phyloP scores from a whole-genome alignment of 768 basidiomycete species.

The Rhodotorula kratochvilovae region DNA sequence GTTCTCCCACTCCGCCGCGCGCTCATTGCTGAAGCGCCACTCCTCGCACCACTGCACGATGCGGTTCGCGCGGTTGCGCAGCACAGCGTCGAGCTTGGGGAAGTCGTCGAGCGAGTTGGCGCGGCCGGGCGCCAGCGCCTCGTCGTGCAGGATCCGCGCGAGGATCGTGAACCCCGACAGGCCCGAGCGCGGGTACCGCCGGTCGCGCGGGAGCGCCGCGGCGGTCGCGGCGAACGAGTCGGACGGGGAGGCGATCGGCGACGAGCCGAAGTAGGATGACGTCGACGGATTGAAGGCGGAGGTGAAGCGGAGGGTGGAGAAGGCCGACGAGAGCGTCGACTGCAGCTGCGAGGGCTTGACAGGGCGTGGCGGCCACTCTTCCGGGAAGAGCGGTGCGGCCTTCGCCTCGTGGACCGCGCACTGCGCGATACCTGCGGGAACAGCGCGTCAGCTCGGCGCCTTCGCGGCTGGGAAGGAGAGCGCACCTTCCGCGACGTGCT shows the following conservation, averaged over 20 bases:
- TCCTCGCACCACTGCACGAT: conserved; percentile 36
- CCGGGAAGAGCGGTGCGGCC: conserved; percentile 31
- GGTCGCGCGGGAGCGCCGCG: conserved; percentile 20
- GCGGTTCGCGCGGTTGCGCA: conserved; percentile 24
- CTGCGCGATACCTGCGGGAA: conserved; percentile 33
- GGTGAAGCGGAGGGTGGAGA: conserved; percentile 24
- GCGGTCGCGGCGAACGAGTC: conserved; percentile 25
- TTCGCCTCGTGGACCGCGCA: conserved; percentile 33
- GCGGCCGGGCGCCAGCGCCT: conserved; percentile 37
- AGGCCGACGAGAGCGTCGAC: conserved; percentile 29
- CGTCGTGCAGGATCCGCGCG: conserved; percentile 39
- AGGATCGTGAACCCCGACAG: conserved; percentile 42
- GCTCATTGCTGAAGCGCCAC: conserved; percentile 39
- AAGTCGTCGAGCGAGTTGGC: conserved; percentile 31
- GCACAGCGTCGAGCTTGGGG: conserved; percentile 33
- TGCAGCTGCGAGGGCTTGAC: conserved; percentile 9
- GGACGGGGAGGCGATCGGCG: conserved; percentile 8
- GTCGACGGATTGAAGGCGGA: neutral
- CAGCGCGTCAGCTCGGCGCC: neutral
- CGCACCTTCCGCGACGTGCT: conserved; percentile 39
- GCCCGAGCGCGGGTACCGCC: conserved; percentile 33
- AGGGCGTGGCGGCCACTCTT: conserved; percentile 33
- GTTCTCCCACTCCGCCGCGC: conserved; percentile 37
- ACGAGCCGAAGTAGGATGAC: conserved; percentile 4
- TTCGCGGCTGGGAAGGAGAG: neutral